Evolutionary conservation across 495 filamentous ascomycete genomes (phyloP).

Genomic region (Aspergillus bertholletiae): DNA sequence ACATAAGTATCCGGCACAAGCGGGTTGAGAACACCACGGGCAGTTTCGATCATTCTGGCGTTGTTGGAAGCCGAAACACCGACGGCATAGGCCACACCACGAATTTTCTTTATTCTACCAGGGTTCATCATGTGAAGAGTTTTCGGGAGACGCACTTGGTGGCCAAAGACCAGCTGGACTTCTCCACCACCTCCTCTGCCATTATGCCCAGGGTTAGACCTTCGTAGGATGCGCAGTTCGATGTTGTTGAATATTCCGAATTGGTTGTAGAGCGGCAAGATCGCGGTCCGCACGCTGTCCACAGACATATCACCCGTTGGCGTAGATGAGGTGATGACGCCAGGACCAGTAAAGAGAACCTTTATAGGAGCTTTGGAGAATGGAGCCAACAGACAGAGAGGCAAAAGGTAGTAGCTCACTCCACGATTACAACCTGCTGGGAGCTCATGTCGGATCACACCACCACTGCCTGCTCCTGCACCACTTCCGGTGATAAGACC

Average conservation of each 20-base stretch:
- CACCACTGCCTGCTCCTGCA: conserved; percentile 60
- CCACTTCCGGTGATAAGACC: conserved; percentile 84
- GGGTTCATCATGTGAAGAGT: conserved; percentile 86
- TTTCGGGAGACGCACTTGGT: conserved; percentile 88
- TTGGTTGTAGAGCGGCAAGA: conserved; percentile 82
- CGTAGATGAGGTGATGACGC: conserved; percentile 89
- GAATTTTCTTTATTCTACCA: conserved; percentile 80
- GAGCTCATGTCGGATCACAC: conserved; percentile 74
- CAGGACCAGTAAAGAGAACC: conserved; percentile 81
- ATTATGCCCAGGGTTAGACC: conserved; percentile 69
- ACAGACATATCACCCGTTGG: conserved; percentile 77
- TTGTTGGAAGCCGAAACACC: conserved; percentile 91
- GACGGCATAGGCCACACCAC: conserved; percentile 89
- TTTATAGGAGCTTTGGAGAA: conserved; percentile 89
- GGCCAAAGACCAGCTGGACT: conserved; percentile 86
- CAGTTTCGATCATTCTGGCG: conserved; percentile 88
- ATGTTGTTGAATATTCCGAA: conserved; percentile 88
- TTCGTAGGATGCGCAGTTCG: conserved; percentile 76
- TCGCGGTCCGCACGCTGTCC: conserved; percentile 89
- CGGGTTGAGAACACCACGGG: conserved; percentile 81
- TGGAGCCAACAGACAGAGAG: conserved; percentile 84
- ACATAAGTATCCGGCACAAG: conserved; percentile 85
- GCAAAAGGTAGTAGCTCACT: conserved; percentile 88
- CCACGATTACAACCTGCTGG: conserved; percentile 72
- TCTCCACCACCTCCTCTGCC: conserved; percentile 83